Base-by-base conservation (phyloP, 805 yeast species). In the Hanseniaspora lindneri region DNA sequence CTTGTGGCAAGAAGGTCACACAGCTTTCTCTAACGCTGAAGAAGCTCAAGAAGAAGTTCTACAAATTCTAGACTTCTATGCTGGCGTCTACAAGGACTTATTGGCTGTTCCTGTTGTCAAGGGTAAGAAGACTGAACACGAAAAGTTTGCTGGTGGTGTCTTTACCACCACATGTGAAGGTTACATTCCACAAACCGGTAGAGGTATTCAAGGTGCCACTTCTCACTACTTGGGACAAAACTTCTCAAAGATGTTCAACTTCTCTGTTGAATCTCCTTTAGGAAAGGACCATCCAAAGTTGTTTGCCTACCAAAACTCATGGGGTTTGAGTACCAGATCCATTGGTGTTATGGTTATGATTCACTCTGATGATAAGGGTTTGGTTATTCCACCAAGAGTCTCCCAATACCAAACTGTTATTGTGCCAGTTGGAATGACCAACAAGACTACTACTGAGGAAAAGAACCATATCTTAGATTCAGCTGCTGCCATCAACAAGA, bases 1-100 rank as follows among this genome's bases (percentile, higher is more conserved):
- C 71, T 74, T 92, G 67, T 92, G 99, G 99, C 99, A 92, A 72
- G 99, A 92, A 72, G 99, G 99, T 59, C 99, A 92, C 72, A 92
- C 98, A 44, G 98, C 95, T 49, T 95, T 85, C 66, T 75, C 94
- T 62, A 83, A 94, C 50, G 67, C 71, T 55, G 84, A 79, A 53
- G 92, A 76, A 53, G 96, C 98, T 28, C 73, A 75, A 52, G 71
- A 71, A 51, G 97, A 92, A 71, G 97, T 89, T 28, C 62, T 75
- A 58, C 80, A 80, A 66, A 89, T 94, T 61, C 77, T 88, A 64
- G 92, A 84, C 54, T 79, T 76, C 68, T 92, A 92, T 66, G 80
- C 82, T 53, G 77, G 79, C 54, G 74, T 92, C 53, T 92, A 92
- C 67, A 80, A 80, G 68, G 94, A 89, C 57, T 73, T 92, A 60